phyloP scores from a whole-genome alignment of 2,329 filamentous ascomycete genomes.

The Nemania sp. region DNA sequence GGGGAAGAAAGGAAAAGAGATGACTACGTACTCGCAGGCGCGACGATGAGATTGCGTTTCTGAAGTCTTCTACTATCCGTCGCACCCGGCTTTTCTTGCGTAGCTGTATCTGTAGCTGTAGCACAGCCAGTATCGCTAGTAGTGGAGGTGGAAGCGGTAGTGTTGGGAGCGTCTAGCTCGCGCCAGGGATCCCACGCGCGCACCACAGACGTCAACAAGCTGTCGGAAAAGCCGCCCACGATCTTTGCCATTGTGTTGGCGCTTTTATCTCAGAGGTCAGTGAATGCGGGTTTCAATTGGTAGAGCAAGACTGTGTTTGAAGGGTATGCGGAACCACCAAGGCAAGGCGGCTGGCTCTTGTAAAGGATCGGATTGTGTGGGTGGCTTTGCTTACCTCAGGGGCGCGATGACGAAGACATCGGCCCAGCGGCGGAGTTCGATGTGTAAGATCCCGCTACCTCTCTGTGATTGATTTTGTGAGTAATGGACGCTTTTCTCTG shows the following conservation, averaged over 20 bases:
- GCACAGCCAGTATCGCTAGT: too few relatives aligned
- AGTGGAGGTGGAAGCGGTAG: too few relatives aligned
- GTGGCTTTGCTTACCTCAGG: conserved; percentile 43
- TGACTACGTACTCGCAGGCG: conserved; percentile 48
- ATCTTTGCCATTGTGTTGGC: conserved; percentile 90
- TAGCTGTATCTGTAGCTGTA: background rate
- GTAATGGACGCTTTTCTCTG: background rate
- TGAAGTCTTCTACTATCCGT: conserved; percentile 24
- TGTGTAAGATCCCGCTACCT: conserved; percentile 82
- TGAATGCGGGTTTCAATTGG: background rate
- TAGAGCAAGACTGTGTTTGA: too few relatives aligned
- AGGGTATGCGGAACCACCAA: background rate
- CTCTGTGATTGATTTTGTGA: conserved; percentile 43
- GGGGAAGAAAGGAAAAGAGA: background rate
- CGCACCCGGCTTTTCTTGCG: background rate
- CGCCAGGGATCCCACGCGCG: conserved; percentile 86
- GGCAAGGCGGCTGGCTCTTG: background rate
- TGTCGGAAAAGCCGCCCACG: conserved; percentile 74
- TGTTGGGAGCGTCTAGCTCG: conserved; percentile 58
- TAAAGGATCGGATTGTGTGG: background rate
- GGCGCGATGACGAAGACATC: conserved; percentile 80
- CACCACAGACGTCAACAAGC: conserved; percentile 72
- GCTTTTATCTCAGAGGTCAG: conserved; percentile 43
- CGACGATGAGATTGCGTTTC: conserved; percentile 72
- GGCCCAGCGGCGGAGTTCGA: conserved; percentile 80